Base-by-base conservation (phyloP, 805 yeast species). In the Barnettozyma siamensis region DNA sequence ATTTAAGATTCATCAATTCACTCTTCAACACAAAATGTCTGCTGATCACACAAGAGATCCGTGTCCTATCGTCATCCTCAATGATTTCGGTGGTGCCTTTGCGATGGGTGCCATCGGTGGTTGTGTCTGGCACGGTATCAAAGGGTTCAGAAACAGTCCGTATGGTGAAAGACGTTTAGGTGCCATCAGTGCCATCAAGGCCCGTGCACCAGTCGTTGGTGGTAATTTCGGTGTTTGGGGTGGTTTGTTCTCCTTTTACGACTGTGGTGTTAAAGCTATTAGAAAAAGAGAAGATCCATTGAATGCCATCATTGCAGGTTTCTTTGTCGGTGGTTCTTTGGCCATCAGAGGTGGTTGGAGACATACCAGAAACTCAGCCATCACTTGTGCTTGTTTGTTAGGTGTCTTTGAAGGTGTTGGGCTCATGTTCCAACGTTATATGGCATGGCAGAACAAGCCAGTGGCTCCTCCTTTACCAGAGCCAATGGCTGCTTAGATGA, bases 161-260 rank as follows among this genome's bases (percentile, higher is more conserved):
- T 75, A 82, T 54, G 99, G 99, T 46, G 99, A 93, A 67, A 80
- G 99, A 69, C 75, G 95, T 57, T 65, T 77, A 45, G 98, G 99
- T 42, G 86, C 96, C 17, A 61, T 91, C 41, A 72, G 86, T 32
- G 97, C 98, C 31, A 83, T 93, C 54, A 88, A 88, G 62, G 87
- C 96, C 39, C 78, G 99, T 65, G 98, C 97, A 2, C 99, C 99
- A 31, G 96, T 91, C 37, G 88, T 91, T 41, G 99, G 99, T 52
- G 99, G 99, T 60, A 93, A 93, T 67, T 91, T 93, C 59, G 99
- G 99, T 70, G 95, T 87, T 31, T 93, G 99, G 99, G 99, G 99
- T 73, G 99, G 99, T 46, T 71, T 93, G 55, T 93, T 93, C 62
- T 88, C 97, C 27, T 83, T 94, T 12, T 93, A 81, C 60, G 99